phyloP scores from a whole-genome alignment of 352 stramenopile species.

The Phytopythium cucurbitacearum region DNA sequence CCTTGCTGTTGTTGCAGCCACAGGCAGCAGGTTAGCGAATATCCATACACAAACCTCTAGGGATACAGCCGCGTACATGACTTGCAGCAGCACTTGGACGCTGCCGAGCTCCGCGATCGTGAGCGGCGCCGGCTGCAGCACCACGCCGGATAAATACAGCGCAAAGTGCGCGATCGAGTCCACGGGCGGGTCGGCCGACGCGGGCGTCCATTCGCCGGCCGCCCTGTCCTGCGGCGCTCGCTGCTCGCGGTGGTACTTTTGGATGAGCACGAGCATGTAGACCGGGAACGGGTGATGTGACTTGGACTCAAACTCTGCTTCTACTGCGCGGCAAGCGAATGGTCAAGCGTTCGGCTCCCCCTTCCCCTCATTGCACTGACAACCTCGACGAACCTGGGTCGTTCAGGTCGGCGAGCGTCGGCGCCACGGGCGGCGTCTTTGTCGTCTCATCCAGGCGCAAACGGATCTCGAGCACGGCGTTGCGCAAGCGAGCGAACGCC shows the following conservation, averaged over 20 bases:
- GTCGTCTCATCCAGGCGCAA: conserved; percentile 33
- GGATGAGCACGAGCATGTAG: conserved; percentile 75
- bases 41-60: background rate
- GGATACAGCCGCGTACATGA: conserved; percentile 55
- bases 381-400: conserved; percentile 38
- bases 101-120: conserved; percentile 57
- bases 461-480: conserved; percentile 45
- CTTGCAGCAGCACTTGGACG: conserved; percentile 75
- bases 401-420: conserved; percentile 45
- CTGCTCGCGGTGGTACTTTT: conserved; percentile 79
- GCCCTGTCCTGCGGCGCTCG: conserved; percentile 36
- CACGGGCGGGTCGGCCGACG: conserved; percentile 58
- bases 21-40: background rate
- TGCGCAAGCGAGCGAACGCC: conserved; percentile 46
- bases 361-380: background rate
- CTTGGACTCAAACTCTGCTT: conserved; percentile 85
- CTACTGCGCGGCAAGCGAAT: conserved; percentile 45
- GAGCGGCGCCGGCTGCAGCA: conserved; percentile 50
- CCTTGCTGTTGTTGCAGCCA: conserved; percentile 21
- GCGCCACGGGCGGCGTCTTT: conserved; percentile 17
- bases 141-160: conserved; percentile 64
- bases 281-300: conserved; percentile 66
- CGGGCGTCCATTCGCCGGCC: conserved; percentile 30
- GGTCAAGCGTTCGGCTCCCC: background rate
- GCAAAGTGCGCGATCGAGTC: conserved; percentile 80